phyloP scores from a whole-genome alignment of 345 rosid genomes.

The Turritis glabra region DNA sequence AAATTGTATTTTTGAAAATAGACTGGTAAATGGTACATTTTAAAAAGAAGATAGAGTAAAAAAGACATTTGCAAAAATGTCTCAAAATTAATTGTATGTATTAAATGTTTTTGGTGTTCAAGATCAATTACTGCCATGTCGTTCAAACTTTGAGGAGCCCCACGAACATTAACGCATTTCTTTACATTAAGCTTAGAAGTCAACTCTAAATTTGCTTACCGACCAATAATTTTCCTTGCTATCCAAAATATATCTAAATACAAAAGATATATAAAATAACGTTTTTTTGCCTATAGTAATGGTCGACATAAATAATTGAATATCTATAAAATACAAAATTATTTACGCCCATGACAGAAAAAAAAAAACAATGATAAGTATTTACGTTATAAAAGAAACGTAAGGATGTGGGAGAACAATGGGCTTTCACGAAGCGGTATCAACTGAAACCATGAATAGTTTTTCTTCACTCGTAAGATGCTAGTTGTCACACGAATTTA shows the following conservation, averaged over 20 bases:
- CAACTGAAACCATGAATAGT: slow-evolving; percentile 20
- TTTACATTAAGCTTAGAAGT: slow-evolving; percentile 14
- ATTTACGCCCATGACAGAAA: slow-evolving; percentile 10
- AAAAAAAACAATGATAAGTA: neutral
- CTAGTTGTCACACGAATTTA: slow-evolving; percentile 26
- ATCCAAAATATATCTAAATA: slow-evolving; percentile 3
- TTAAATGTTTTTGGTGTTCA: neutral
- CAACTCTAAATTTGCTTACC: slow-evolving; percentile 27
- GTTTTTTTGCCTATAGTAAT: neutral
- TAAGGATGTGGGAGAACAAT: slow-evolving; percentile 27
- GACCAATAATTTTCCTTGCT: slow-evolving; percentile 2
- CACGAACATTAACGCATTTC: slow-evolving; percentile 7
- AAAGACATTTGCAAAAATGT: no score
- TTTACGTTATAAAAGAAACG: slow-evolving; percentile 12
- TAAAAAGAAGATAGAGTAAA: no score
- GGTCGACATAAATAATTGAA: slow-evolving; percentile 7
- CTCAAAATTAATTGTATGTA: neutral
- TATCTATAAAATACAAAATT: neutral
- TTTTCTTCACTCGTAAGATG: slow-evolving; percentile 11
- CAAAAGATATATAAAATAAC: neutral
- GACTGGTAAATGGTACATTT: no score
- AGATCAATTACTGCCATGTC: neutral
- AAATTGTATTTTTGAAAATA: no score
- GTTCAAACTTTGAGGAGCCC: slow-evolving; percentile 11
- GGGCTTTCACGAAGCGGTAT: slow-evolving; percentile 35